phyloP scores from a whole-genome alignment of 1,139 yeast species.

The Yamadazyma songkhlaensis region DNA sequence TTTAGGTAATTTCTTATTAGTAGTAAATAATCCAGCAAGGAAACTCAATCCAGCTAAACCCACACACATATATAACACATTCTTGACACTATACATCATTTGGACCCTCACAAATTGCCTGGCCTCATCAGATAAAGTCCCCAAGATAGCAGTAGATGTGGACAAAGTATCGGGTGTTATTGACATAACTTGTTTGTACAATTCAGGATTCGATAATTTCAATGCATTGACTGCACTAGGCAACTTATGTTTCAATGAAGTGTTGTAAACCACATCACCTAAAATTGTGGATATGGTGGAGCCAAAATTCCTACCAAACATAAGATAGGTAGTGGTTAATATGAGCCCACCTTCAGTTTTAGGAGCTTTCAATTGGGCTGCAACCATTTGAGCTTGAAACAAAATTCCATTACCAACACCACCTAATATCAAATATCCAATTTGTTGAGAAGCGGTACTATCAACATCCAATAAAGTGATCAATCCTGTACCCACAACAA shows the following conservation, averaged over 20 bases:
- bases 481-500: conserved; percentile 35
- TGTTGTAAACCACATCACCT: conserved; percentile 33
- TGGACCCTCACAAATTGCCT: conserved; percentile 24
- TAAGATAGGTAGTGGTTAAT: conserved; percentile 32
- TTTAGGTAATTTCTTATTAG: conserved; percentile 30
- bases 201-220: conserved; percentile 11
- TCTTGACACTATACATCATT: conserved; percentile 28
- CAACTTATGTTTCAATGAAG: conserved; percentile 23
- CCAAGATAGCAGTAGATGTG: conserved; percentile 19
- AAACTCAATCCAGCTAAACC: conserved; percentile 25
- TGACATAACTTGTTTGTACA: conserved; percentile 19
- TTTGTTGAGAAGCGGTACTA: conserved; percentile 23
- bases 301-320: conserved; percentile 29
- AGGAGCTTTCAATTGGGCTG: conserved; percentile 35
- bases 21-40: conserved; percentile 21
- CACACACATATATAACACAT: conserved; percentile 31
- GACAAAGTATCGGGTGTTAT: conserved; percentile 16
- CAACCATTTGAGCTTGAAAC: conserved; percentile 28
- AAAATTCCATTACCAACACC: conserved; percentile 31
- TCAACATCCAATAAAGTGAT: conserved; percentile 29
- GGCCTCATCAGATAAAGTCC: conserved; percentile 23
- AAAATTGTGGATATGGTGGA: conserved; percentile 32
- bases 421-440: conserved; percentile 32
- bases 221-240: conserved; percentile 16
- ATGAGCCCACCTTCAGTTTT: conserved; percentile 35